phyloP scores from a whole-genome alignment of 179 eudicot genomes.

The Patellifolia procumbens region DNA sequence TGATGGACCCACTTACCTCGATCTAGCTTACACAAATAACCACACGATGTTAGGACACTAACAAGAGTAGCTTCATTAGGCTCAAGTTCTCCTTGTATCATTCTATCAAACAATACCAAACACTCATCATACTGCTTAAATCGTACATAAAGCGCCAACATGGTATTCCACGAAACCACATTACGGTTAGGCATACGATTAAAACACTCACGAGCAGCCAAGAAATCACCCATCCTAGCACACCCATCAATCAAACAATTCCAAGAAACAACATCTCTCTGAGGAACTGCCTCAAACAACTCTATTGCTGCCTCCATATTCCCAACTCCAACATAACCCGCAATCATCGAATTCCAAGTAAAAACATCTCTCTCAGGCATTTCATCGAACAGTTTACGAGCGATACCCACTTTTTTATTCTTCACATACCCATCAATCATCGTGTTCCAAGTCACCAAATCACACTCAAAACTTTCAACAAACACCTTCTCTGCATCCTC shows the following conservation, averaged over 20 bases:
- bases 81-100: constrained; percentile 35
- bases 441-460: constrained; percentile 61
- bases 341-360: constrained; percentile 56
- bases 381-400: constrained; percentile 50
- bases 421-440: constrained; percentile 65
- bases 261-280: constrained; percentile 55
- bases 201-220: constrained; percentile 47
- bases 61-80: constrained; percentile 60
- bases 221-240: constrained; percentile 43
- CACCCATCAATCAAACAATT: constrained; percentile 56
- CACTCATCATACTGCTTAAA: constrained; percentile 46
- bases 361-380: constrained; percentile 52
- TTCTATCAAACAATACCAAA: constrained; percentile 50
- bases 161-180: constrained; percentile 57
- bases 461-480: constrained; percentile 47
- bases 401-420: constrained; percentile 43
- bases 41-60: constrained; percentile 60
- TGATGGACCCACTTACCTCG: constrained; percentile 52
- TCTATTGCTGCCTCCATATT: constrained; percentile 38
- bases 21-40: constrained; percentile 44
- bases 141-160: constrained; percentile 55
- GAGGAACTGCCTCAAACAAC: constrained; percentile 49
- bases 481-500: constrained; percentile 54
- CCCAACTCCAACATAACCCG: constrained; percentile 44
- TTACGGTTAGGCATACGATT: constrained; percentile 49